Evolutionary conservation across 2,329 filamentous ascomycete species (phyloP), one percentile per base, ranked within the genome.

Genomic region (Fusarium sororula): DNA sequence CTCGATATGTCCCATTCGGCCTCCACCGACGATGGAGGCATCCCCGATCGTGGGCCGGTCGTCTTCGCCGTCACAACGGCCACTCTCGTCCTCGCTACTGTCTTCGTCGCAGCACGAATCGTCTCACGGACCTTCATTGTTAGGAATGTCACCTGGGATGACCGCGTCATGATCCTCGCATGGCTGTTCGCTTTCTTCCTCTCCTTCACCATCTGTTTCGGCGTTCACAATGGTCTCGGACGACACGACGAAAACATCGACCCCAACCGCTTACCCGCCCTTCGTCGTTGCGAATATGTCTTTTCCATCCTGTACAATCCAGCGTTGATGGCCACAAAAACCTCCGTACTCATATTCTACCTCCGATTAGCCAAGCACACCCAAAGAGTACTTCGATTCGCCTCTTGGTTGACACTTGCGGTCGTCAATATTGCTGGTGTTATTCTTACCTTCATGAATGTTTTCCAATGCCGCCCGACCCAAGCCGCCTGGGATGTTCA

Each of bases 261-360:
- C 1, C 51, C 76, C 0, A 78, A 81, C n/a, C 84, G 90, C 80
- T 82, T 86, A 72, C 75, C 84, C 18, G 81, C 84, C 3, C 83
- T 95, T 71, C 88, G 90, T 65, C 84, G 84, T 56, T 87, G 85
- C 75, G 88, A 92, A 87, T 92, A 92, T 83, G 87, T 87, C 65
- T 91, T 92, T 76, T 90, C 90, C 12, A 86, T 92, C 42, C 80
- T 92, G 45, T 73, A 95, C 91, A 97, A 98, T 79, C 95, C 95
- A 18, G 92, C 94, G 7, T 86, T 98, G 63, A 97, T 97, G 94
- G 91, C 93, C 6, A 94, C 94, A 57, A 98, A 98, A 83, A 95
- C 94, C 0, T 97, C 94, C n/a, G 94, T 98, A 77, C 87, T 98
- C 66, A 88, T 96, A 60, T 98, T 98, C 82, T 98, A 97, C 83